A percentile compares a stretch with the other conserved stretches of the same genome.
These are phyloP conservation scores for Phytophthora sp. DNA, from an alignment of 352 stramenopile genomes.

Conservation along the genomic window DNA sequence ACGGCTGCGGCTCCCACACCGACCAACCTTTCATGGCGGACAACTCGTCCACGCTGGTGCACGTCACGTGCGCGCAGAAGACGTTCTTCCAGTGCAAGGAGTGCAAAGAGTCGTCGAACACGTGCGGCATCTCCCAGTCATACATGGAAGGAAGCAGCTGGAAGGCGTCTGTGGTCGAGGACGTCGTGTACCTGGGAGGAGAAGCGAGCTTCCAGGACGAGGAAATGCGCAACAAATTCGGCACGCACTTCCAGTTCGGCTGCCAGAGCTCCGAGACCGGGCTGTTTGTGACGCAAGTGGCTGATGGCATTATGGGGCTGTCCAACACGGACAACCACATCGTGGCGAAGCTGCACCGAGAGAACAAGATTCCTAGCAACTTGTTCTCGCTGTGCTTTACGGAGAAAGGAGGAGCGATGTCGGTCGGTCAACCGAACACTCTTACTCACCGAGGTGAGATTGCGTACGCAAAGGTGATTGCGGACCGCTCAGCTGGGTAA, in stretches of 20 bases:
- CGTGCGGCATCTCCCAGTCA: conserved; percentile 74
- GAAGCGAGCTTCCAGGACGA: conserved; percentile 54
- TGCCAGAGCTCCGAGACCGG: conserved; percentile 79
- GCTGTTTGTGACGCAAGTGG: conserved; percentile 84
- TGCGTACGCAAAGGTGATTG: conserved; percentile 60
- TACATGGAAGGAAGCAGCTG: conserved; percentile 90
- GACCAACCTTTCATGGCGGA: conserved; percentile 64
- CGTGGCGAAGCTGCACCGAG: conserved; percentile 71
- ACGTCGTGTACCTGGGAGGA: conserved; percentile 81
- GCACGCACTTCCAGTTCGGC: conserved; percentile 83
- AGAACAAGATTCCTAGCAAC: conserved; percentile 85
- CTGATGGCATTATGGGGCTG: conserved; percentile 86
- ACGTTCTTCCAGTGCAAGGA: conserved; percentile 65
- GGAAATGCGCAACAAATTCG: conserved; percentile 60
- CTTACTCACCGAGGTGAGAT: conserved; percentile 58
- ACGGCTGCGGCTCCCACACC: conserved; percentile 76
- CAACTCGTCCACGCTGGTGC: conserved; percentile 73
- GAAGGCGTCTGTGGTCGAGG: conserved; percentile 80
- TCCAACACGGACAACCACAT: conserved; percentile 79
- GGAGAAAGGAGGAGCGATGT: conserved; percentile 69
- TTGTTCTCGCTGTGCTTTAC: conserved; percentile 84
- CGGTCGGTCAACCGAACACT: conserved; percentile 59
- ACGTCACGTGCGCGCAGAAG: conserved; percentile 62
- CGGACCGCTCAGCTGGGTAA: conserved; percentile 39
- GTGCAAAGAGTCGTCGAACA: conserved; percentile 49